phyloP scores from a whole-genome alignment of 2,329 filamentous ascomycete genomes.

The Cephalotrichum gorgonifer region DNA sequence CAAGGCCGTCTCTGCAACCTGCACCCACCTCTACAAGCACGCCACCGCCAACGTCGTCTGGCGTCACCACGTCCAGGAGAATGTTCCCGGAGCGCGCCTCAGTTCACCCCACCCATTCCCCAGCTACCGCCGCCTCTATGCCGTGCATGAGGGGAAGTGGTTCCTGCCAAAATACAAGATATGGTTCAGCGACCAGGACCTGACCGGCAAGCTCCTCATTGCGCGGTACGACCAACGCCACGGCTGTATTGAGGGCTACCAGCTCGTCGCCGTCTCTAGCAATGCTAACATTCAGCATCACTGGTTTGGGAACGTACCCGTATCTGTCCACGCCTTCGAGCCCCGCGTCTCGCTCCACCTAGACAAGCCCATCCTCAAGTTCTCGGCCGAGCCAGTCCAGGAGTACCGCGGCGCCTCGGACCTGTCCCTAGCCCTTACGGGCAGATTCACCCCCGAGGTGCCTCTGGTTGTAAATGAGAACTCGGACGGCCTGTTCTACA shows the following conservation, averaged over 20 bases:
- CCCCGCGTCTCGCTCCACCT: conserved; percentile 62
- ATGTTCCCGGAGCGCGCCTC: conserved; percentile 48
- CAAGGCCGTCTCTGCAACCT: conserved; percentile 47
- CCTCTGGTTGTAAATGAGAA: conserved; percentile 39
- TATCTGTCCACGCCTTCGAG: conserved; percentile 63
- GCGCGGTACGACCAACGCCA: conserved; percentile 64
- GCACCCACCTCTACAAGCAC: conserved; percentile 47
- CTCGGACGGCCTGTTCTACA: conserved; percentile 46
- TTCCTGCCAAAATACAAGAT: conserved; percentile 71
- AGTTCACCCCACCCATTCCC: conserved; percentile 44
- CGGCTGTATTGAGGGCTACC: conserved; percentile 72
- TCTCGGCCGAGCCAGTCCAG: neutral
- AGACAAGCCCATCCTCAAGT: conserved; percentile 57
- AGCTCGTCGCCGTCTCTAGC: conserved; percentile 55
- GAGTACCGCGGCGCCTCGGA: neutral
- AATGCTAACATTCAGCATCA: conserved; percentile 53
- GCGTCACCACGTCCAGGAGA: conserved; percentile 57
- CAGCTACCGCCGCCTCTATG: conserved; percentile 62
- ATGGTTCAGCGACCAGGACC: conserved; percentile 71
- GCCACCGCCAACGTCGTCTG: conserved; percentile 60
- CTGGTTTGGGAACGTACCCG: conserved; percentile 41
- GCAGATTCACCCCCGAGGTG: conserved; percentile 34
- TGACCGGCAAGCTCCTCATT: conserved; percentile 66
- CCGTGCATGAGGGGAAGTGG: conserved; percentile 70
- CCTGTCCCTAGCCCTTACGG: neutral